A percentile compares a stretch with the other conserved stretches of the same genome.
Conservation (phyloP, 2,329 filamentous ascomycete species). For the Triangularia setosa region DNA sequence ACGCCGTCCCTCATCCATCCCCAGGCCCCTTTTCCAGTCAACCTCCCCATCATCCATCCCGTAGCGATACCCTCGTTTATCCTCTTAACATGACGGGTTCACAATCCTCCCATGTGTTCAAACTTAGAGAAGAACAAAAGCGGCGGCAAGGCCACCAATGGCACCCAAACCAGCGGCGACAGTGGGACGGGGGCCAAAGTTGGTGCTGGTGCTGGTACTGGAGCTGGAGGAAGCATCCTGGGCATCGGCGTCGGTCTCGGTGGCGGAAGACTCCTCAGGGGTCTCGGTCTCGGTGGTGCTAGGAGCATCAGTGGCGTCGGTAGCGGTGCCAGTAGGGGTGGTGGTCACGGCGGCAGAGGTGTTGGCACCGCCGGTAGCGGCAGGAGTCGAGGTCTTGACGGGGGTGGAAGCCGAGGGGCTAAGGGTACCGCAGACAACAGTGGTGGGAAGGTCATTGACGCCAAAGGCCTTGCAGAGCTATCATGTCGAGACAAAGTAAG, state of each 20-base stretch:
- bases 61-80: background rate
- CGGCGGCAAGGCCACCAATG: conserved; percentile 27
- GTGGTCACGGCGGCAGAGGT: conserved; percentile 5
- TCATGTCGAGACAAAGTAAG: background rate
- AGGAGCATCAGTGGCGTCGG: conserved; percentile 13
- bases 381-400: conserved; percentile 5
- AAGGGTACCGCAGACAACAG: conserved; percentile 27
- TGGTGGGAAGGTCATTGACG: conserved; percentile 32
- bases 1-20: background rate
- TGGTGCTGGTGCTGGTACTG: conserved; percentile 14
- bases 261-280: conserved; percentile 13
- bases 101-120: background rate
- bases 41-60: background rate
- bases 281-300: conserved; percentile 5
- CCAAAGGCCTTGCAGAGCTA: conserved; percentile 31
- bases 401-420: conserved; percentile 10
- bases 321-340: conserved; percentile 11
- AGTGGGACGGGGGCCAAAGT: conserved; percentile 24
- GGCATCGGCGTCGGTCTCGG: conserved; percentile 22
- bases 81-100: background rate
- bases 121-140: conserved; percentile 26
- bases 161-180: conserved; percentile 26
- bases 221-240: background rate
- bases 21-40: background rate
- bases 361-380: conserved; percentile 12